Evolutionary conservation across 345 rosid genomes (phyloP).

Genomic region (Arabidopsis thaliana): DNA sequence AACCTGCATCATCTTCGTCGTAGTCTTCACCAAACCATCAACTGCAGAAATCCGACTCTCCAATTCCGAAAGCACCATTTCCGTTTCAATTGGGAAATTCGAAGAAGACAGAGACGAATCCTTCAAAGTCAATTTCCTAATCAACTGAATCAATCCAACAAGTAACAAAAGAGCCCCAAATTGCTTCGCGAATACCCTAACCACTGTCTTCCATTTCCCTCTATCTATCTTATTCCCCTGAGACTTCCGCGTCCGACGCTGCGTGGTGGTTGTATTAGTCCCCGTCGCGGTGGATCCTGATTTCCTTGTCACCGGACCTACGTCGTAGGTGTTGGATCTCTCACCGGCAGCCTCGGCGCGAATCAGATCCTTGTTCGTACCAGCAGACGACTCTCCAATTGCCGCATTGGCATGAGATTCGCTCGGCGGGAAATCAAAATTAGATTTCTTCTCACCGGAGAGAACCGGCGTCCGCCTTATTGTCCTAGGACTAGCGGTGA

Average conservation of each 20-base stretch:
- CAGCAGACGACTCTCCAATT: conserved; percentile 42
- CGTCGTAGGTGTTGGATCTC: conserved; percentile 52
- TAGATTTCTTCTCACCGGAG: conserved; percentile 61
- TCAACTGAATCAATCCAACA: conserved; percentile 68
- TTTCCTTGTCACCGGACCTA: conserved; percentile 55
- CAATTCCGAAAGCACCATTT: conserved; percentile 60
- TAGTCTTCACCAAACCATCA: conserved; percentile 70
- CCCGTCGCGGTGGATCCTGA: conserved; percentile 45
- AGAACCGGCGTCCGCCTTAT: conserved; percentile 62
- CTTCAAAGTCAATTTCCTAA: conserved; percentile 56
- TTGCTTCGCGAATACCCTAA: conserved; percentile 71
- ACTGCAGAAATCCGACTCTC: conserved; percentile 78
- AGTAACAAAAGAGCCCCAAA: conserved; percentile 60
- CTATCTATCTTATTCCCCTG: conserved; percentile 53
- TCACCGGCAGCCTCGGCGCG: conserved; percentile 59
- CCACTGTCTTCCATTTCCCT: conserved; percentile 65
- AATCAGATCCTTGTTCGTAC: conserved; percentile 58
- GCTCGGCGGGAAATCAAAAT: conserved; percentile 53
- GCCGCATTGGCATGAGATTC: conserved; percentile 43
- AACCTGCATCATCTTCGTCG: conserved; percentile 81
- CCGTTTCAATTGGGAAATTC: conserved; percentile 33
- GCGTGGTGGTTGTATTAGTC: conserved; percentile 54
- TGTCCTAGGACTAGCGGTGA: conserved; percentile 50
- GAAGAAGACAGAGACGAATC: conserved; percentile 32
- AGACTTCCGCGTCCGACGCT: conserved; percentile 64